Evolutionary conservation across 331 rosid species (phyloP), one percentile per base, ranked within the genome.

Genomic region (Stylosanthes scabra): DNA sequence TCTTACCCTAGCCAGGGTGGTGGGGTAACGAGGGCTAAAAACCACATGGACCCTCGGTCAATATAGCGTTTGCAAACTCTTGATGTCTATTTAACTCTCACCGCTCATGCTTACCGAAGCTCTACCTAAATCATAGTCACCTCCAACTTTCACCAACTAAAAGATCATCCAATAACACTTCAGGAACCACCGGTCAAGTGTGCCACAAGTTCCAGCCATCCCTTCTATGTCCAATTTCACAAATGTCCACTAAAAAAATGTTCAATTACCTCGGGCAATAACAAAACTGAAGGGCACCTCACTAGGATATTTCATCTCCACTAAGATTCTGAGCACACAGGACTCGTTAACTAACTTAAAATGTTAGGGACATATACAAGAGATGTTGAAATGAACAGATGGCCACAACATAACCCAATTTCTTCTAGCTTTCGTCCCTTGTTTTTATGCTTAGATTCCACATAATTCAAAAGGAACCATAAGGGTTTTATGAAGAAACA

Each of bases 111-210:
- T 11, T n/a, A 49, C 55, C 42, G 39, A 11, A 14, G 9, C 69
- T 46, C 56, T n/a, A 11, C 28, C 65, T 62, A 51, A 55, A 71
- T 44, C 73, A 44, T 54, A 56, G 44, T 67, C 34, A 77, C 45
- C 70, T 78, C 40, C 82, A 83, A 83, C 90, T 6, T 37, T 63
- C 63, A 75, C 85, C 66, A 83, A 76, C 72, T 87, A 89, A 69
- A 91, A 85, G 51, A 85, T 87, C 9, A 85, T 87, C 25, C 88
- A 85, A 81, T 87, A 85, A 51, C 81, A 1, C 85, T 83, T 27
- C 86, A 82, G 71, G 81, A 79, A 2, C 59, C 83, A 2, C 54
- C 83, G 4, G 86, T 90, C 50, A 87, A 86, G 9, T 49, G 52
- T 16, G 14, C 39, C 67, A 59, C 67, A 59, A 87, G 88, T 27